Evolutionary conservation across 2,329 filamentous ascomycete species (phyloP).

Genomic region (Diaporthe ampelina): DNA sequence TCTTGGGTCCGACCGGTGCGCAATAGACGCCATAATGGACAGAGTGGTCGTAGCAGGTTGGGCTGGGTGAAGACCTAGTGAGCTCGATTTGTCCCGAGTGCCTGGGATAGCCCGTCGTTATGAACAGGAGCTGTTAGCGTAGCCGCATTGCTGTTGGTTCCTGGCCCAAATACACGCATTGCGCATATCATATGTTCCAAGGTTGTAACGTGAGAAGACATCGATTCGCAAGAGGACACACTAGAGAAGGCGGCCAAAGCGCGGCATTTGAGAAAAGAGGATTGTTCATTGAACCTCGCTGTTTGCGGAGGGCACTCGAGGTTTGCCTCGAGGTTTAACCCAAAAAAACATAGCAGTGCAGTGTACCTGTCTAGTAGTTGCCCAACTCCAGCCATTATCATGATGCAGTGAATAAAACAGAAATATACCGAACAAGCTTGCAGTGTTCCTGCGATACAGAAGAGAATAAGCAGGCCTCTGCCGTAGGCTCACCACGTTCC

Average conservation of each 20-base stretch:
- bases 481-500: slow-evolving; percentile 65
- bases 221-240: neutral
- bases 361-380: slow-evolving; percentile 30
- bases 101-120: neutral
- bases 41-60: neutral
- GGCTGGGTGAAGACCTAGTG: neutral
- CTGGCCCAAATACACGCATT: neutral
- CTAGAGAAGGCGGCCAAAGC: neutral
- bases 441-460: slow-evolving; percentile 6
- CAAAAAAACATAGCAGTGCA: slow-evolving; percentile 14
- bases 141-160: slow-evolving; percentile 1
- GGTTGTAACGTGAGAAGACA: neutral
- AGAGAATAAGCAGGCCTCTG: slow-evolving; percentile 41
- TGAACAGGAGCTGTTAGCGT: neutral
- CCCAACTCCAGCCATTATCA: slow-evolving; percentile 28
- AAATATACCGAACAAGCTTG: slow-evolving; percentile 18
- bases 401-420: slow-evolving; percentile 30
- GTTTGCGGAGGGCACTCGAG: neutral
- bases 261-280: slow-evolving; percentile 17
- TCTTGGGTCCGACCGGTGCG: neutral
- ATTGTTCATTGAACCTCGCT: slow-evolving; percentile 21
- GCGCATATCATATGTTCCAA: neutral
- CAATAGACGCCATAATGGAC: neutral
- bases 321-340: neutral
- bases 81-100: neutral